Base-by-base conservation (phyloP, 2,329 filamentous ascomycete genomes). In the Trichoderma polysporum region DNA sequence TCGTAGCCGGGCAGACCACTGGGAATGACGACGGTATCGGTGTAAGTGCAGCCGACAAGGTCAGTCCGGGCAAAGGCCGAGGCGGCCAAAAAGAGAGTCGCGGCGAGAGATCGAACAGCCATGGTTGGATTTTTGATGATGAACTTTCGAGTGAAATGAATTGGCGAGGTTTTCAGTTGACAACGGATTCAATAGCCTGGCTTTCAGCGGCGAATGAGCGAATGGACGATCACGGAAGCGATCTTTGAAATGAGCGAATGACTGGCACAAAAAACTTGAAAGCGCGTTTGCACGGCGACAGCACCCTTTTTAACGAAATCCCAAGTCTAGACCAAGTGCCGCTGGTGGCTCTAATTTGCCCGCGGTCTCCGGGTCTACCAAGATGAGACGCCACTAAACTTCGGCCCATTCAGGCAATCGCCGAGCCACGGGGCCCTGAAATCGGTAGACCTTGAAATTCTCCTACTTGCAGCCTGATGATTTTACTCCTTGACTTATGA, bases 31-130 rank as follows among this genome's bases (percentile, higher is more conserved):
- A 79, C 74, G 17, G 71, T 68, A 54, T 77, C 77, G 70, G 77
- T 79, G 70, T 76, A 76, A 12, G 79, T 79, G 77, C 84, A 86
- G 72, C 82, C 84, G 1, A 39, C 63, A 47, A 83, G 71, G 71
- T 84, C 81, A 37, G 83, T 85, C 69, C 73, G 80, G 53, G 81
- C 83, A 19, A 78, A 69, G 60, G 73, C 79, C 47, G 74, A 72
- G 6, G 75, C 69, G 39, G 75, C 75, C 67, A 79, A 70, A 27
- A 78, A 65, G 59, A 76, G 71, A 41, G 73, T 68, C 37, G 68
- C 65, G 57, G 71, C 53, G 63, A 74, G 58, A 47, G 74, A 68
- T 67, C 73, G 74, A 67, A 71, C 27, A 27, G 68, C 57, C 76
- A 78, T 90, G 4, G 70, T 56, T 73, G 52, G 19, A 13, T 29